A percentile compares a stretch with the other conserved stretches of the same genome.
Evolutionary conservation across 2,329 filamentous ascomycete genomes (phyloP).

Genomic region (Aspergillus udagawae): DNA sequence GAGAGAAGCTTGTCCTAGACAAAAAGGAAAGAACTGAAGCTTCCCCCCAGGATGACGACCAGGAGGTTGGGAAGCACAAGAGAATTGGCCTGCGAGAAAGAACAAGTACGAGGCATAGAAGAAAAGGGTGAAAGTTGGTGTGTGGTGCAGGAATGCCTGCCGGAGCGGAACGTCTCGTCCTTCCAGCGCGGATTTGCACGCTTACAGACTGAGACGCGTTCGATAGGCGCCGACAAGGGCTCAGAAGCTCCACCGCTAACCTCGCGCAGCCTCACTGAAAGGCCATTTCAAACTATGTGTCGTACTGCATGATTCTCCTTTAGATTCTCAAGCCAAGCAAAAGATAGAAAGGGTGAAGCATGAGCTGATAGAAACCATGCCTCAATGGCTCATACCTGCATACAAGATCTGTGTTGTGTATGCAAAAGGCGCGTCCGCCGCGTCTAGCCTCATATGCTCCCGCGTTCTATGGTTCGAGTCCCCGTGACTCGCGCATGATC

Average conservation of each 20-base stretch:
- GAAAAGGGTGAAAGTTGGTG: slow-evolving; percentile 23
- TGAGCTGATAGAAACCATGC: not conserved
- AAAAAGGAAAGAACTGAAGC: slow-evolving; percentile 15
- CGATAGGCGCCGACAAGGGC: slow-evolving; percentile 34
- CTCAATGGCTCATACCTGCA: not conserved
- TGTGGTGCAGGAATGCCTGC: slow-evolving; percentile 31
- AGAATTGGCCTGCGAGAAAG: slow-evolving; percentile 21
- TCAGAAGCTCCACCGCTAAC: slow-evolving; percentile 23
- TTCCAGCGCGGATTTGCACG: slow-evolving; percentile 38
- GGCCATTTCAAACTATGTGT: slow-evolving; percentile 13
- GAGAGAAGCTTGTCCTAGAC: slow-evolving; percentile 13
- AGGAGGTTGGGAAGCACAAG: slow-evolving; percentile 20
- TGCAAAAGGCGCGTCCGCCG: slow-evolving; percentile 16
- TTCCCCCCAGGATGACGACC: slow-evolving; percentile 14
- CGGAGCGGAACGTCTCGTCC: slow-evolving; percentile 32
- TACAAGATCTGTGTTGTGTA: not conserved
- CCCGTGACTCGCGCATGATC: slow-evolving; percentile 18
- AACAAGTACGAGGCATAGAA: slow-evolving; percentile 17
- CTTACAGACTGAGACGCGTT: slow-evolving; percentile 39
- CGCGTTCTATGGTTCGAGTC: slow-evolving; percentile 19
- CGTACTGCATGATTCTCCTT: slow-evolving; percentile 8
- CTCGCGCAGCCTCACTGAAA: slow-evolving; percentile 16
- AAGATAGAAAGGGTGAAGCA: not conserved
- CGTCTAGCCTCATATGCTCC: slow-evolving; percentile 13
- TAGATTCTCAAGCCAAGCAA: not conserved